A percentile compares a stretch with the other conserved stretches of the same genome.
Conservation (phyloP, 2,329 filamentous ascomycete species). For the Neurospora crassa region DNA sequence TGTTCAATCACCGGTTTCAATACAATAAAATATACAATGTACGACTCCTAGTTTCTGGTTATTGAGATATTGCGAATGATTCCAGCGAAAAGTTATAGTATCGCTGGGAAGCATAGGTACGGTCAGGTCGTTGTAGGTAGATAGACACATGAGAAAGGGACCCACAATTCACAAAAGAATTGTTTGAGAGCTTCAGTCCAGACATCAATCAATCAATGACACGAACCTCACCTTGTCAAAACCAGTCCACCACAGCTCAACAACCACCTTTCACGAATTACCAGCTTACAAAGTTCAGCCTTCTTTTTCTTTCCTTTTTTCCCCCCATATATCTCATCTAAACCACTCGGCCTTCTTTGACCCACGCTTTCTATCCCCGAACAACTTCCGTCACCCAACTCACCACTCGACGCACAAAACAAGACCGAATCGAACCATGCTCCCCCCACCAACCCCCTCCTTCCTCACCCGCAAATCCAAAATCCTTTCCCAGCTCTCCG, state of each 20-base stretch:
- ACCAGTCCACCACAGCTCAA: neutral
- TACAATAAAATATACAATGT: too few relatives aligned
- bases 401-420: neutral
- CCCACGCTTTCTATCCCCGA: neutral
- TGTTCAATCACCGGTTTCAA: neutral
- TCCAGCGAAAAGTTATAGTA: neutral
- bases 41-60: neutral
- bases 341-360: too few relatives aligned
- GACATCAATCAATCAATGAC: neutral
- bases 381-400: neutral
- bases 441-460: neutral
- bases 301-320: too few relatives aligned
- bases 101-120: neutral
- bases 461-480: constrained; percentile 49
- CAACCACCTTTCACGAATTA: neutral
- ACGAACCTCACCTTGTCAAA: neutral
- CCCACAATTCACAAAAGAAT: neutral
- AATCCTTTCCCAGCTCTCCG: constrained; percentile 61
- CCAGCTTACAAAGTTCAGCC: neutral
- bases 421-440: neutral
- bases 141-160: neutral
- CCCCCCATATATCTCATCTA: too few relatives aligned
- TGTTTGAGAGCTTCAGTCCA: neutral
- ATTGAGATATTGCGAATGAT: neutral
- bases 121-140: neutral